Conservation (phyloP, 148 eudicot species). For the Limonium bicolor region DNA sequence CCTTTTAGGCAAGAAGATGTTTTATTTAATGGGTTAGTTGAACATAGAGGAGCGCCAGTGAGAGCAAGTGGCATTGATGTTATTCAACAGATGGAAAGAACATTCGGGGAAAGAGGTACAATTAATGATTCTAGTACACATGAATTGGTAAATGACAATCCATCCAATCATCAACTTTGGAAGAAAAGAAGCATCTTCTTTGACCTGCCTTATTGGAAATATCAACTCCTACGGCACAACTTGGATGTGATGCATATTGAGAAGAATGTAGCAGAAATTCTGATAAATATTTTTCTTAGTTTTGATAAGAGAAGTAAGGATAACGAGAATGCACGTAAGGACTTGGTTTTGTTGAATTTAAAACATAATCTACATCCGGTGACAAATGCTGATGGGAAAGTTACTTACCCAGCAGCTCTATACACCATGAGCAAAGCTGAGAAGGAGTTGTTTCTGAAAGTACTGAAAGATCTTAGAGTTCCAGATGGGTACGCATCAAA, state of each 20-base stretch:
- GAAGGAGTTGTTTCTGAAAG: conserved; percentile 4
- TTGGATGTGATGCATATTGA: too few relatives aligned
- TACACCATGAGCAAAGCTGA: conserved; percentile 3
- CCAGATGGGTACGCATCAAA: conserved; percentile 12
- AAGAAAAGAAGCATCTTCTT: too few relatives aligned
- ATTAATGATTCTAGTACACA: too few relatives aligned
- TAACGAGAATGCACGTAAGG: conserved; percentile 5
- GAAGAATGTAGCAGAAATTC: conserved; percentile 11
- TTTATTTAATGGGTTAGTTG: not conserved
- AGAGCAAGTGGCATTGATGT: not conserved
- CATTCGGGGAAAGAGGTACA: not conserved
- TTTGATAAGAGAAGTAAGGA: conserved; percentile 9
- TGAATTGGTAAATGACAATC: too few relatives aligned
- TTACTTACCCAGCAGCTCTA: conserved; percentile 5
- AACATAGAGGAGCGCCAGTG: not conserved
- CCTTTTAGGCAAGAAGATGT: not conserved
- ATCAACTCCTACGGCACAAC: too few relatives aligned
- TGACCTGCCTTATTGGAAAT: too few relatives aligned
- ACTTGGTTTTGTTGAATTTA: not conserved
- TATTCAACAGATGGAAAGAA: not conserved
- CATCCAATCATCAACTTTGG: conserved; percentile 19
- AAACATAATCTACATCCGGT: conserved; percentile 3
- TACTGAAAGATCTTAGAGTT: conserved; percentile 5
- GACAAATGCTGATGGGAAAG: not conserved
- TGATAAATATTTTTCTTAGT: conserved; percentile 4